Evolutionary conservation across 768 basidiomycete genomes (phyloP).

Genomic region (Pleurotus sapidus): DNA sequence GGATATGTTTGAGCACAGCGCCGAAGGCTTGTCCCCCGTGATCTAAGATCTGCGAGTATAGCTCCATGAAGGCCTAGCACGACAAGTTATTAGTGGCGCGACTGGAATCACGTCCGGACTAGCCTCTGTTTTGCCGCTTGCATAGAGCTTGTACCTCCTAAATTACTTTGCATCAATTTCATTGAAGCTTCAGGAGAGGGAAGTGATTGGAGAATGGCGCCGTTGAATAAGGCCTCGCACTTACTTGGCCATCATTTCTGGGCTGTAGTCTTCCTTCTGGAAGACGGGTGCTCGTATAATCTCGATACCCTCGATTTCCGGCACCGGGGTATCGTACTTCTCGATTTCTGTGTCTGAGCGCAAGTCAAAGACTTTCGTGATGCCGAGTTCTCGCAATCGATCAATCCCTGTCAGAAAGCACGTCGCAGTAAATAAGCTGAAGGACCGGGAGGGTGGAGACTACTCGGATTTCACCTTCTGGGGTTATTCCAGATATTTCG

Average conservation of each 20-base stretch:
- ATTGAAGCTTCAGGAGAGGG: constrained; percentile 21
- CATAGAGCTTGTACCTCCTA: constrained; percentile 72
- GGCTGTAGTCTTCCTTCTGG: constrained; percentile 74
- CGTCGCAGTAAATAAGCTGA: background rate
- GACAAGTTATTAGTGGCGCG: background rate
- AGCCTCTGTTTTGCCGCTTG: constrained; percentile 79
- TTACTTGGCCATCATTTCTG: constrained; percentile 81
- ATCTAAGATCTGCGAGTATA: constrained; percentile 80
- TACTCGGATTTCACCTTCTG: constrained; percentile 47
- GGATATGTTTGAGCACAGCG: constrained; percentile 68
- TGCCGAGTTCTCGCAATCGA: constrained; percentile 56
- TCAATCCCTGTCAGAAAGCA: constrained; percentile 43
- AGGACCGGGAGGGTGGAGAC: too few species aligned
- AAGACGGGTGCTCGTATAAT: constrained; percentile 66
- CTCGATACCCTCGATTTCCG: constrained; percentile 60
- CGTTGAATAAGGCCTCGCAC: constrained; percentile 36
- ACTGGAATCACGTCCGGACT: background rate
- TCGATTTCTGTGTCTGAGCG: constrained; percentile 77
- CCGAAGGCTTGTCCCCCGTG: constrained; percentile 68
- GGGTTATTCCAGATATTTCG: constrained; percentile 68
- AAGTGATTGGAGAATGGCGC: constrained; percentile 12
- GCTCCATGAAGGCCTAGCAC: constrained; percentile 72
- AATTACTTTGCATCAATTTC: background rate
- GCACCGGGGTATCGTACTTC: constrained; percentile 68
- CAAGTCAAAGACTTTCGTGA: constrained; percentile 71